Base-by-base conservation (phyloP, 1,284 basidiomycete species). In the Cutaneotrichosporon cyanovorans region DNA sequence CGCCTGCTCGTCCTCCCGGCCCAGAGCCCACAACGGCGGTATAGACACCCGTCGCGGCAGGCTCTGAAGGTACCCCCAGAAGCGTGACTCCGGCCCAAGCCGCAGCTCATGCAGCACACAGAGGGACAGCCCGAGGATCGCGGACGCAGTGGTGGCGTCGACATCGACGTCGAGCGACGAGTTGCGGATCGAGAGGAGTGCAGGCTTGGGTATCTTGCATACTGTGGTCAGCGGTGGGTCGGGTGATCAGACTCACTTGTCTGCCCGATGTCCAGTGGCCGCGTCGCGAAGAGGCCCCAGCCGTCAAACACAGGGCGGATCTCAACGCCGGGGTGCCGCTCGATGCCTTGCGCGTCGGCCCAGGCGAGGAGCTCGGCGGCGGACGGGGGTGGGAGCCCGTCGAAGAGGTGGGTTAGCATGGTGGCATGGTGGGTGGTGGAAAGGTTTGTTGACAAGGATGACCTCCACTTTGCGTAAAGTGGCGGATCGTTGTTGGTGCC, bases 21-120 rank as follows among this genome's bases (percentile, higher is more conserved):
- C 40, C 9, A 54, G 31, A 14, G 48, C 40, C 74, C 75, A 76
- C 1, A 74, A 60, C 10, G 70, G 40, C 0, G 66, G 65, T 19
- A 74, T 54, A 5, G 63, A 55, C 1, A 60, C 50, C 5, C 50
- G 46, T 7, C 70, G 55, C 5, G 74, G 73, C 16, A 74, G 51
- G 15, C 56, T 59, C 37, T 68, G 67, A 2, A 74, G 42, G 53
- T 74, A 76, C 6, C 63, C 68, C 35, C 55, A 65, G 53, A 66
- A 75, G 5, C 41, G 35, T 2, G 70, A 73, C 4, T 51, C 20
- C 0, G 18, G 7, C 2, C 65, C 69, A 1, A 70, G 51, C 1
- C 62, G 56, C 5, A 73, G 37, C 51, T 75, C 74, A 50, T 72
- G 65, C 1, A 73, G 58, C 14, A 75, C 51, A 18, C 62, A 64